phyloP scores from a whole-genome alignment of 768 basidiomycete genomes.

The Leccinum sublutescens region DNA sequence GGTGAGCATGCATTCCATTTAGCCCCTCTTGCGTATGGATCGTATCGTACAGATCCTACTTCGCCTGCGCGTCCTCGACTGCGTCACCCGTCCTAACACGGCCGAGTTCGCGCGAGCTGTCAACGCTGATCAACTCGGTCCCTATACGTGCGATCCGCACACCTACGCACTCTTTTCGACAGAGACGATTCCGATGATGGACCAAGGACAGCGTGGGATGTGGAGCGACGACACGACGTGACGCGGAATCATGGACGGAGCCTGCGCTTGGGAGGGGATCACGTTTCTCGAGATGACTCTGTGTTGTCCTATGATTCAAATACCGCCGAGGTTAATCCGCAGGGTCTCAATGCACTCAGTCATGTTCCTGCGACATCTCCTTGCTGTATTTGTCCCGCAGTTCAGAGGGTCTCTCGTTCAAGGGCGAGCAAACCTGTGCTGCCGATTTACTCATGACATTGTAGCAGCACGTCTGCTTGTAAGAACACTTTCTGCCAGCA shows the following conservation, averaged over 20 bases:
- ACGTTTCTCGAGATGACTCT: too few species aligned
- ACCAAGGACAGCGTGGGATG: not conserved
- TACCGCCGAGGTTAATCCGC: too few species aligned
- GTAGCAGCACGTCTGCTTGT: slow-evolving; percentile 4
- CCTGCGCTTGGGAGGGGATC: too few species aligned
- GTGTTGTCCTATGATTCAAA: not conserved
- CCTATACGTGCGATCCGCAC: not conserved
- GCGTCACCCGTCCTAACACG: slow-evolving; percentile 4
- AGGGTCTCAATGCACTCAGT: not conserved
- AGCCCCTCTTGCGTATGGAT: not conserved
- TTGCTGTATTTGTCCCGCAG: not conserved
- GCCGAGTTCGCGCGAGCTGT: not conserved
- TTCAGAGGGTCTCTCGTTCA: not conserved
- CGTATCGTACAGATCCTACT: slow-evolving; percentile 1
- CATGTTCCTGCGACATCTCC: not conserved
- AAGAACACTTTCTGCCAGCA: not conserved
- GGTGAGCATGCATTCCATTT: not conserved
- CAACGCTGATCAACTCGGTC: not conserved
- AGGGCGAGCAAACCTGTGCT: not conserved
- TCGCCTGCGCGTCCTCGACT: slow-evolving; percentile 4
- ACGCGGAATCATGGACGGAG: too few species aligned
- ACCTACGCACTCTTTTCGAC: not conserved
- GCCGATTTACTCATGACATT: not conserved
- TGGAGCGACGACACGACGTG: not conserved
- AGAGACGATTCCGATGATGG: not conserved